Evolutionary conservation across 148 eudicot genomes (phyloP), one percentile per base, ranked within the genome.

Genomic region (Talinum fruticosum): DNA sequence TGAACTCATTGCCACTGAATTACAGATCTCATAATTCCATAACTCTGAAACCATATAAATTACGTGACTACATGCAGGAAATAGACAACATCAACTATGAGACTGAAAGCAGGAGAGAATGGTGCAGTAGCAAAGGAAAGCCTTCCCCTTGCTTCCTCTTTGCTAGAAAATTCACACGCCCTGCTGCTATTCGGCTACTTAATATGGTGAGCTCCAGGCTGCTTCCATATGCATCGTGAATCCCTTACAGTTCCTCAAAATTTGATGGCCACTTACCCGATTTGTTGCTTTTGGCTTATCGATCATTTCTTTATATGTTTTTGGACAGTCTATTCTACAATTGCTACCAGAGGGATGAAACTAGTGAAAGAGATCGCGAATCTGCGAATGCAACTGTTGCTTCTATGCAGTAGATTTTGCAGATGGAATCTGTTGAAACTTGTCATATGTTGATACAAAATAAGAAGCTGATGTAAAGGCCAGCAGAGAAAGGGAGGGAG

Each of bases 71-170:
- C 36, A 44, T 71, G 75, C 93, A 94, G 97, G 90, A 78, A 71
- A 87, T 94, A 82, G 93, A 90, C 75, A 90, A 94, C 84, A 87
- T 94, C 82, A 74, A 86, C 79, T 94, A 87, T 70, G 97, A 92
- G 82, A 94, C 98, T 13, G 97, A 94, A 80, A 78, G 89, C 74
- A 81, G 97, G 76, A 89, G 92, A 86, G 98, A 94, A 79, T 94
- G 98, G 98, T 92, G 98, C 91, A 90, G 86, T 79, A 90, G 90
- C 85, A 90, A 90, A 83, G 97, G 92, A 45, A 90, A 87, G 75
- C 93, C 95, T 41, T 83, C 95, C 15, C 85, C 87, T 30, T 94
- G 98, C 88, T 94, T 94, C 85, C 92, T 94, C 79, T 94, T 94
- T 75, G 98, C 97, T 2, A 94, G 98, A 77, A 94, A 94, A 76